Evolutionary conservation across 805 yeast genomes (phyloP), one percentile per base, ranked within the genome.

Genomic region (Debaryomyces castellii): DNA sequence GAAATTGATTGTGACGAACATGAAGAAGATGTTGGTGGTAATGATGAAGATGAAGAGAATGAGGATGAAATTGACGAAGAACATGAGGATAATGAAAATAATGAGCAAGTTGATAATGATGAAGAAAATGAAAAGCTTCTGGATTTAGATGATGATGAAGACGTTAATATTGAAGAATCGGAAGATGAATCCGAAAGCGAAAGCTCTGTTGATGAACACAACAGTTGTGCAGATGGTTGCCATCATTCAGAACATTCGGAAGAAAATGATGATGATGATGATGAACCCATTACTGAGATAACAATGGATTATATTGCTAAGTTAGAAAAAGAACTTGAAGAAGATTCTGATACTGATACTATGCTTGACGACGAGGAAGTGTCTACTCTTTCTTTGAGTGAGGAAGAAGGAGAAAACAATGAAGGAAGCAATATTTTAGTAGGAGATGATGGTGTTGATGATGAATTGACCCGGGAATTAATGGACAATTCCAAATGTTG

Each of bases 401-500:
- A 39, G 12, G 42, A 30, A 11, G 53, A 50, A n/a, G 36, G 23
- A n/a, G 39, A 23, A 21, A 50, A 39, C 3, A 17, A 30, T 6
- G 7, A 14, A 7, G 18, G 6, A 30, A 4, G 3, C 16, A 30
- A 30, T 7, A 30, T 30, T 8, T 14, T 2, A 52, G 41, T 2
- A 52, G 45, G 3, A 47, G 59, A 55, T 36, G 41, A 28, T 4
- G 52, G 49, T 6, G 60, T 57, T 30, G 40, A 41, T 22, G 51
- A 45, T 1, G 76, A 74, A 16, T 53, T 70, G 7, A 63, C 74
- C 3, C 49, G 47, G n/a, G 67, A 66, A 33, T 57, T 71, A 16
- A 41, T 62, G 1, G 74, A 71, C 41, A 57, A 63, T 20, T 55
- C 71, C 23, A 66, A 80, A 47, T 83, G 90, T 51, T 88, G 96